Evolutionary conservation across 108 stramenopile genomes (phyloP), one percentile per base, ranked within the genome.

Genomic region (Mediolabrus comicus): DNA sequence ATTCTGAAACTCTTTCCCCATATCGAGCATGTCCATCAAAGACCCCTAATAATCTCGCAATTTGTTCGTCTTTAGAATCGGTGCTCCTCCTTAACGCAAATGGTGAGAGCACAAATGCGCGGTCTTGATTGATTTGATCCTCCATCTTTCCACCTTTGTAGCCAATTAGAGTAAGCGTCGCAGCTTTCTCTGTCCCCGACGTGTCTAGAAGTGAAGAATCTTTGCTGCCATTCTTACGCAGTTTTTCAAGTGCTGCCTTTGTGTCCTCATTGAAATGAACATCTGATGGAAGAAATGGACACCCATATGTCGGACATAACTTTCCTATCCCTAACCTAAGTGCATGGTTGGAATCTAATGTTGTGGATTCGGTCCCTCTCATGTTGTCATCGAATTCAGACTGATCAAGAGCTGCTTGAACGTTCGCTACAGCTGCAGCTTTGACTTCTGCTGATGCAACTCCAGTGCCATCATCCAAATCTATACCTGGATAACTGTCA

Each of bases 1-100:
- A 87, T 71, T 88, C 79, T 1, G 86, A 87, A 2, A 91, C 89
- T n/a, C 54, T 59, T 67, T 95, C 91, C 38, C 94, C 94, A 19
- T 49, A 58, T 28, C 57, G 54, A 9, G 87, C 94, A 66, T 95
- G 94, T 3, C 94, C 94, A 80, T 95, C 94, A 78, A 92, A 95
- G 24, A 87, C 85, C 10, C 89, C 90, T 39, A 95, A 36, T 32
- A 94, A 68, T 68, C 82, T 78, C 30, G 69, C 70, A 8, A 61
- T 39, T 6, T 52, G 67, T 31, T 39, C 19, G 3, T 26, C 14
- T 9, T 63, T 38, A 27, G 25, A 16, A 12, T 34, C 19, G 28
- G 54, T 36, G 17, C 58, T 80, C 3, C 64, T 75, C 33, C 25
- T 30, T 28, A 64, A 80, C 26, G 19, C 57, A 43, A 63, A 83